Base-by-base conservation (phyloP, 1,284 basidiomycete genomes). In the Puccinia triticina region DNA sequence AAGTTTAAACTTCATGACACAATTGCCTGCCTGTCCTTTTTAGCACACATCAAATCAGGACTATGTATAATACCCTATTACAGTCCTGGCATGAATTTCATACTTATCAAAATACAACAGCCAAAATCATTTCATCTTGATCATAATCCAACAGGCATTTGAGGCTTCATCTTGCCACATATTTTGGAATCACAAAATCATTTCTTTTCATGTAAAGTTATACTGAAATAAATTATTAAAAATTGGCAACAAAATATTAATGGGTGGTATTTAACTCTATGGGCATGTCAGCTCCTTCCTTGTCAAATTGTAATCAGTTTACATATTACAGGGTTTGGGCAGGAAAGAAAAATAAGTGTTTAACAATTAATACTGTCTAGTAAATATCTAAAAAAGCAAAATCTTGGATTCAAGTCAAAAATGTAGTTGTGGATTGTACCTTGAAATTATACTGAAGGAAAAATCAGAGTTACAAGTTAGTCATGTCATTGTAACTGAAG, bases 251-350 rank as follows among this genome's bases (percentile, higher is more conserved):
- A 16, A 53, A 53, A 53, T 53, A 16, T 53, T 53, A n/a, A 53
- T 53, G 50, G 50, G 50, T 53, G 50, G 50, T 53, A n/a, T 53
- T 53, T 53, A 53, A 53, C 23, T n/a, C 50, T 53, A 53, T 53
- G 40, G 40, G 40, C 50, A 53, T 53, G 50, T 53, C 50, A 53
- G 50, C 50, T 43, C 40, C 50, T 53, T 53, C 16, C 50, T 53
- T 53, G 23, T n/a, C 14, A 53, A 53, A 43, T 43, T 53, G 14
- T 53, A 53, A 53, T 53, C 16, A 53, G 14, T 53, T 16, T 53
- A 53, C 5, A 53, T 16, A 21, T n/a, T 21, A 53, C 50, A 53
- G 50, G 23, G 23, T 53, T 21, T 21, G 50, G 23, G 50, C 50
- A 53, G 50, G 50, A 21, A 53, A 53, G 23, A 53, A 53, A 53